Evolutionary conservation across 2,329 filamentous ascomycete genomes (phyloP).

Genomic region (Cordyceps cicadae): DNA sequence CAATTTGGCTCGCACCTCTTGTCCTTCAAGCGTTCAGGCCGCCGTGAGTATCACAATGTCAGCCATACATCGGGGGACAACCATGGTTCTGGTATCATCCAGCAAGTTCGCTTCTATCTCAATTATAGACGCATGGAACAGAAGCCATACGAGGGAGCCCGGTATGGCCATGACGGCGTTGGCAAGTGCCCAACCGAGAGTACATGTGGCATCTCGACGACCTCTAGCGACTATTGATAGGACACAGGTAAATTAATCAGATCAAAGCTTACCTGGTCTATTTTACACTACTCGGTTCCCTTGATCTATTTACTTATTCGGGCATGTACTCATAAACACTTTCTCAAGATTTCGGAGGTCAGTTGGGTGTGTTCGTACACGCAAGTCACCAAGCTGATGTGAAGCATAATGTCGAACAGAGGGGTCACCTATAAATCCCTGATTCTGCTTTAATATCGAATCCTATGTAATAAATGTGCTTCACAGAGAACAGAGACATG

Average conservation of each 20-base stretch:
- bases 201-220: neutral
- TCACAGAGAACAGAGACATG: too few species aligned
- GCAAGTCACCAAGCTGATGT: neutral
- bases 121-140: slow-evolving; percentile 63
- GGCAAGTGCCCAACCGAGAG: neutral
- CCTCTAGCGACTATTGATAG: neutral
- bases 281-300: neutral
- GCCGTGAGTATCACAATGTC: slow-evolving; percentile 80
- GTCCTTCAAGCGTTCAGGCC: slow-evolving; percentile 64
- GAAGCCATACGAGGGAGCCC: slow-evolving; percentile 57
- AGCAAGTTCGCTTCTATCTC: slow-evolving; percentile 58
- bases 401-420: too few species aligned
- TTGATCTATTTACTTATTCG: neutral
- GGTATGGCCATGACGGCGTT: slow-evolving; percentile 1
- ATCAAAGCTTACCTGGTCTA: neutral
- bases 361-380: neutral
- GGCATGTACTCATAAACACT: neutral
- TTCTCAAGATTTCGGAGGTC: neutral
- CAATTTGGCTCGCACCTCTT: slow-evolving; percentile 65
- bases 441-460: neutral
- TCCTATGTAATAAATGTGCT: neutral
- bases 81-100: slow-evolving; percentile 49
- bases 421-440: neutral
- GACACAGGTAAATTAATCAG: neutral
- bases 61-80: slow-evolving; percentile 60